phyloP scores from a whole-genome alignment of 1,284 basidiomycete genomes.

The Cryptococcus sp. region DNA sequence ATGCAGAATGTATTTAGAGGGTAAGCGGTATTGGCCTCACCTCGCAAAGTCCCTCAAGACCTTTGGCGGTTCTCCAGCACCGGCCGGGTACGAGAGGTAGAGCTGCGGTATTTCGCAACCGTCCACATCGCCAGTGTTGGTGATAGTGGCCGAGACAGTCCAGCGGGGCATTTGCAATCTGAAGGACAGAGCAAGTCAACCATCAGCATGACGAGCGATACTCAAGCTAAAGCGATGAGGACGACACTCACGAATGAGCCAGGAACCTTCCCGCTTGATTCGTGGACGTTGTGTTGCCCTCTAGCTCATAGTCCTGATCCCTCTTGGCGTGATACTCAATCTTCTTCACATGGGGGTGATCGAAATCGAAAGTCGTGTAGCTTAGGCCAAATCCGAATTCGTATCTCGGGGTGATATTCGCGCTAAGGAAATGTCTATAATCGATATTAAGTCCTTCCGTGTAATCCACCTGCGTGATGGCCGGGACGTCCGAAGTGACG shows the following conservation, averaged over 20 bases:
- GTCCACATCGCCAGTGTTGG: conserved; percentile 53
- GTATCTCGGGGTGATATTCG: conserved; percentile 63
- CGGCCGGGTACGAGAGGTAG: conserved; percentile 51
- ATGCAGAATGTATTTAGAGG: neutral
- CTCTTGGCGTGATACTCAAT: conserved; percentile 7
- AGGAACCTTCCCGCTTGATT: neutral
- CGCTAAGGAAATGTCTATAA: conserved; percentile 73
- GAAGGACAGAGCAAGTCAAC: neutral
- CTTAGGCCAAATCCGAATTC: conserved; percentile 83
- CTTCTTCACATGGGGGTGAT: conserved; percentile 56
- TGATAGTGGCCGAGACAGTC: conserved; percentile 52
- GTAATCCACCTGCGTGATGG: conserved; percentile 61
- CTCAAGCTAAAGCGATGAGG: neutral
- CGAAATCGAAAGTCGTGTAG: conserved; percentile 77
- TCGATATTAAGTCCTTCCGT: conserved; percentile 74
- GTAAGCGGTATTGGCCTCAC: neutral
- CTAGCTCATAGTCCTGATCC: neutral
- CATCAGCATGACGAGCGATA: neutral
- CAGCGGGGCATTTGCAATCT: conserved; percentile 50
- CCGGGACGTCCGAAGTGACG: conserved; percentile 34
- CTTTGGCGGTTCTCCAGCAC: conserved; percentile 50
- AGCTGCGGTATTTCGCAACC: conserved; percentile 55
- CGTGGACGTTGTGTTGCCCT: neutral
- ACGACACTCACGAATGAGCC: conserved; percentile 1
- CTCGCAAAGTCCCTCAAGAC: conserved; percentile 43